Percentiles rank a stretch among this genome's conserved stretches.
Conservation (phyloP, 768 basidiomycete species). For the Mycena pura region DNA sequence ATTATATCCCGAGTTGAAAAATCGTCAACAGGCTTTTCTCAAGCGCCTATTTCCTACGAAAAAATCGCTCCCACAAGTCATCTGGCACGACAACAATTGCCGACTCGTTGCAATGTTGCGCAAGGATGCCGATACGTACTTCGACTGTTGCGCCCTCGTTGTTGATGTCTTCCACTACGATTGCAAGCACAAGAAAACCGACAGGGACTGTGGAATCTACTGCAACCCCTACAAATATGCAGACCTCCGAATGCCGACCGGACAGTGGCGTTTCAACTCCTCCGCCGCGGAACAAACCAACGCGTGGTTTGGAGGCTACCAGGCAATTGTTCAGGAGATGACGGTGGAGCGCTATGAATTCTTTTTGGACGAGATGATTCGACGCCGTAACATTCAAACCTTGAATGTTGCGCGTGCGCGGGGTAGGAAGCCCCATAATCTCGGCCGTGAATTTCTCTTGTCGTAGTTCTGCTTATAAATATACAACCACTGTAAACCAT, state of each 20-base stretch:
- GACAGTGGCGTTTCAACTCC: slow-evolving; percentile 48
- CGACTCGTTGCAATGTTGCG: slow-evolving; percentile 25
- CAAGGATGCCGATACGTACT: slow-evolving; percentile 27
- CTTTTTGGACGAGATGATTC: slow-evolving; percentile 48
- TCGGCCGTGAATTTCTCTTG: neutral
- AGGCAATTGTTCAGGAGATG: slow-evolving; percentile 45
- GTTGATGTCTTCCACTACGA: slow-evolving; percentile 47
- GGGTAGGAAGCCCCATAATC: neutral
- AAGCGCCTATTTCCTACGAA: slow-evolving; percentile 32
- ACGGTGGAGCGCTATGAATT: slow-evolving; percentile 38
- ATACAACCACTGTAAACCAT: too few species aligned
- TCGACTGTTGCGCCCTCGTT: slow-evolving; percentile 30
- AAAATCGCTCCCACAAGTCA: slow-evolving; percentile 28
- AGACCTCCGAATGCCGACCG: slow-evolving; percentile 37
- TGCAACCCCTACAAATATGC: slow-evolving; percentile 44
- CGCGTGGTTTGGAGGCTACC: slow-evolving; percentile 49
- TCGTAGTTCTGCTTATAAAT: neutral
- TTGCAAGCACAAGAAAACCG: slow-evolving; percentile 38
- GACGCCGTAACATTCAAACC: slow-evolving; percentile 29
- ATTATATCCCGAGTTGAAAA: slow-evolving; percentile 10
- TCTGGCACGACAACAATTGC: slow-evolving; percentile 41
- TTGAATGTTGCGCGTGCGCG: slow-evolving; percentile 6
- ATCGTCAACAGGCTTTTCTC: too few species aligned
- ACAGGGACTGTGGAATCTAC: slow-evolving; percentile 31
- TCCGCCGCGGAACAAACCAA: slow-evolving; percentile 50